phyloP scores from a whole-genome alignment of 352 stramenopile species.

The Phytophthora cactorum region DNA sequence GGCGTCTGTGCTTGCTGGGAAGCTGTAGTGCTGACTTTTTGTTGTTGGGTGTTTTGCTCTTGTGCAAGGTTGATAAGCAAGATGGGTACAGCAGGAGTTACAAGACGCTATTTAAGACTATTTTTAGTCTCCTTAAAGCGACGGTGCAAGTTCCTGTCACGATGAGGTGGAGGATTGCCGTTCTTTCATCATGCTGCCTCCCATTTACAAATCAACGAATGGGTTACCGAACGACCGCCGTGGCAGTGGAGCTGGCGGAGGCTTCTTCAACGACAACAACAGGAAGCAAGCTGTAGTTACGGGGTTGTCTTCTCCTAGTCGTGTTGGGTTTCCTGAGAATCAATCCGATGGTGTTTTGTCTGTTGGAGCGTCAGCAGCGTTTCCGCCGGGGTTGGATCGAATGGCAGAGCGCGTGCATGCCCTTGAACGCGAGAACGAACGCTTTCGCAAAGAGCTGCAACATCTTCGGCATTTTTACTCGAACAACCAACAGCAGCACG shows the following conservation, averaged over 20 bases:
- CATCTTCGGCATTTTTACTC: constrained; percentile 60
- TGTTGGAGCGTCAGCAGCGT: background rate
- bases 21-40: constrained; percentile 3
- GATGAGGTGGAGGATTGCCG: constrained; percentile 6
- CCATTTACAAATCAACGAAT: constrained; percentile 50
- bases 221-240: constrained; percentile 20
- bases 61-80: background rate
- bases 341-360: constrained; percentile 2
- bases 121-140: constrained; percentile 13
- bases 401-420: constrained; percentile 36
- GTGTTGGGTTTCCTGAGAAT: background rate
- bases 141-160: background rate
- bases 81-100: constrained; percentile 13
- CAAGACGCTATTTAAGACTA: constrained; percentile 20
- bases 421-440: constrained; percentile 69
- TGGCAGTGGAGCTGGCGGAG: constrained; percentile 9
- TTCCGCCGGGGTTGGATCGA: constrained; percentile 6
- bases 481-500: constrained; percentile 63
- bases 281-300: constrained; percentile 19
- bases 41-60: background rate
- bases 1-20: constrained; percentile 12
- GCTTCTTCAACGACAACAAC: constrained; percentile 17
- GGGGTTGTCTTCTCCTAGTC: constrained; percentile 15
- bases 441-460: constrained; percentile 57
- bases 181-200: constrained; percentile 44